phyloP scores from a whole-genome alignment of 2,329 filamentous ascomycete species.

The Monosporascus sp. region DNA sequence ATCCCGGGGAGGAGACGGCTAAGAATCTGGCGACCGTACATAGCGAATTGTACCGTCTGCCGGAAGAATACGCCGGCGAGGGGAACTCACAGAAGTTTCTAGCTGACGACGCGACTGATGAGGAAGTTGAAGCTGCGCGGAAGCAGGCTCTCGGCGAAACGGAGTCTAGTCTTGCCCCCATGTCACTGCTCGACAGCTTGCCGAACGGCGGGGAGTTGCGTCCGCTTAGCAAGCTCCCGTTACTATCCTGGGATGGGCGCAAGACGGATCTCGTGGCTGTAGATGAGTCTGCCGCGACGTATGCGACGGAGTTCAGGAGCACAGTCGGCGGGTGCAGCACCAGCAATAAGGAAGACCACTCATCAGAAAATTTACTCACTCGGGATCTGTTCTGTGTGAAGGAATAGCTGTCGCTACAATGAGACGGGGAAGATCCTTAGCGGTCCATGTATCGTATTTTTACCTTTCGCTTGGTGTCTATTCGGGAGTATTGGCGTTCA shows the following conservation, averaged over 20 bases:
- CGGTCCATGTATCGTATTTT: background rate
- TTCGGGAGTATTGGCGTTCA: constrained; percentile 3
- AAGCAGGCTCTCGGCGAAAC: constrained; percentile 16
- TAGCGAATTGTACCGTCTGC: constrained; percentile 65
- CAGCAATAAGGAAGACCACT: constrained; percentile 17
- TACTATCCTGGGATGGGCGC: constrained; percentile 62
- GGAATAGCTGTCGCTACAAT: constrained; percentile 20
- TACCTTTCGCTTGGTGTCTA: constrained; percentile 3
- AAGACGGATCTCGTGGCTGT: constrained; percentile 35
- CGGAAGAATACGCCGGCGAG: constrained; percentile 58
- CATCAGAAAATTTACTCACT: constrained; percentile 33
- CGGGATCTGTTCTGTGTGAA: constrained; percentile 63
- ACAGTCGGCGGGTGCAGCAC: constrained; percentile 62
- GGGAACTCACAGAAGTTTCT: constrained; percentile 15
- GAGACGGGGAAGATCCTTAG: background rate
- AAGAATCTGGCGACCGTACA: constrained; percentile 67
- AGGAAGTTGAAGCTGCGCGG: constrained; percentile 20
- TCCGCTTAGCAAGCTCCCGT: constrained; percentile 44
- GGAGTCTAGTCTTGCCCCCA: constrained; percentile 37
- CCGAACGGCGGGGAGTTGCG: constrained; percentile 39
- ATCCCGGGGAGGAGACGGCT: constrained; percentile 59
- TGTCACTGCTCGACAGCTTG: constrained; percentile 46
- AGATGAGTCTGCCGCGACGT: constrained; percentile 42
- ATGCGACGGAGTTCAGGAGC: constrained; percentile 53
- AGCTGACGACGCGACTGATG: constrained; percentile 21